Conservation (phyloP, 768 basidiomycete species). For the Ramaria sp. region DNA sequence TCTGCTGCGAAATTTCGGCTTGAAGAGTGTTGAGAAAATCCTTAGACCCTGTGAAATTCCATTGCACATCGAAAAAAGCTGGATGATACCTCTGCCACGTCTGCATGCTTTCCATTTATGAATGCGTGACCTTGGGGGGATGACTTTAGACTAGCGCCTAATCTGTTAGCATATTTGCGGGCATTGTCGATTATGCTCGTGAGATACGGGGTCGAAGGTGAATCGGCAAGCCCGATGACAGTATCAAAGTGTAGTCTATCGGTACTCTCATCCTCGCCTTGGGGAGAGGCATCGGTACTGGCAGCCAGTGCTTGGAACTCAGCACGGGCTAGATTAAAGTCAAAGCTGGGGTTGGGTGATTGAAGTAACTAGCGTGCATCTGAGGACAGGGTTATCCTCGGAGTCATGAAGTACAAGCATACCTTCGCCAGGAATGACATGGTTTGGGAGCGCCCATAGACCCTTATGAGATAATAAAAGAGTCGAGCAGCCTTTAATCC, state of each 20-base stretch:
- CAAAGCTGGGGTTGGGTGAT: constrained; percentile 22
- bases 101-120: constrained; percentile 77
- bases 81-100: constrained; percentile 46
- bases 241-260: constrained; percentile 24
- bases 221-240: constrained; percentile 19
- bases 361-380: constrained; percentile 21
- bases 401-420: constrained; percentile 10
- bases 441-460: constrained; percentile 53
- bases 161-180: constrained; percentile 43
- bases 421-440: constrained; percentile 51
- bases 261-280: constrained; percentile 14
- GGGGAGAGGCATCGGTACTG: constrained; percentile 16
- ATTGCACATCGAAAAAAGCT: constrained; percentile 2
- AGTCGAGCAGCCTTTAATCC: constrained; percentile 63
- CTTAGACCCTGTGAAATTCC: constrained; percentile 24
- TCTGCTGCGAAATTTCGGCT: constrained; percentile 42
- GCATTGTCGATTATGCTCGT: constrained; percentile 33
- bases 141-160: constrained; percentile 36
- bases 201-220: constrained; percentile 11
- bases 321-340: constrained; percentile 33
- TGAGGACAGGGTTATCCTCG: constrained; percentile 26
- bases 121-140: constrained; percentile 58
- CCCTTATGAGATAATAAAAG: constrained; percentile 54
- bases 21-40: constrained; percentile 58
- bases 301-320: constrained; percentile 28